phyloP scores from a whole-genome alignment of 2,329 filamentous ascomycete species.

The Sporothrix brunneoviolacea region DNA sequence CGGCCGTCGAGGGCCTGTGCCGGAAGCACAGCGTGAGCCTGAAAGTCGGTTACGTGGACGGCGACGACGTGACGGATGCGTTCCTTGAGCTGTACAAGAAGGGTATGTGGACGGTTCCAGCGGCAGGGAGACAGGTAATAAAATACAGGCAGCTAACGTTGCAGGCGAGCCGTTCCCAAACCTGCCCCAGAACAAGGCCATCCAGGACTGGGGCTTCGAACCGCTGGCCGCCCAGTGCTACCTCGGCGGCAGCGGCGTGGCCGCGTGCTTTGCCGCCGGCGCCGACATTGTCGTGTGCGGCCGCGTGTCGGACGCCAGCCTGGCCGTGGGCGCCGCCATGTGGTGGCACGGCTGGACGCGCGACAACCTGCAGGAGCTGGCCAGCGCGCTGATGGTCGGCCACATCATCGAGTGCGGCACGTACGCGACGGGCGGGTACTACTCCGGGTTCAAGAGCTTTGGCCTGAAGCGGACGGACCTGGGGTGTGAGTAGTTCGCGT shows the following conservation, averaged over 20 bases:
- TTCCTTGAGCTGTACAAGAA: too few species aligned
- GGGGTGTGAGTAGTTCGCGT: constrained; percentile 27
- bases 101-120: too few species aligned
- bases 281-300: constrained; percentile 45
- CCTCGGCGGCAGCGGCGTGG: constrained; percentile 43
- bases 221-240: constrained; percentile 40
- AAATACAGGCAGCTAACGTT: neutral
- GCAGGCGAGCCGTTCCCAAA: neutral
- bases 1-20: constrained; percentile 18
- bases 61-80: constrained; percentile 32
- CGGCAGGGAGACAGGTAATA: too few species aligned
- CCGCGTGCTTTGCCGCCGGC: constrained; percentile 33
- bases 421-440: constrained; percentile 50
- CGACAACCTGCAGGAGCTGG: constrained; percentile 41
- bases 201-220: constrained; percentile 32
- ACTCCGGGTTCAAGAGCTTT: constrained; percentile 39
- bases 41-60: constrained; percentile 37
- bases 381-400: constrained; percentile 43
- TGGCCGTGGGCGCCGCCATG: constrained; percentile 48
- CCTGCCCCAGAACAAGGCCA: neutral
- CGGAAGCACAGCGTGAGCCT: constrained; percentile 20
- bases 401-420: constrained; percentile 47
- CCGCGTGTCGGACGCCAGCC: constrained; percentile 33
- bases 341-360: constrained; percentile 50
- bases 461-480: constrained; percentile 26